These are phyloP conservation scores for Coemansia sp. DNA, from an alignment of 371 early-diverging fungal genomes.

Conservation along the genomic window DNA sequence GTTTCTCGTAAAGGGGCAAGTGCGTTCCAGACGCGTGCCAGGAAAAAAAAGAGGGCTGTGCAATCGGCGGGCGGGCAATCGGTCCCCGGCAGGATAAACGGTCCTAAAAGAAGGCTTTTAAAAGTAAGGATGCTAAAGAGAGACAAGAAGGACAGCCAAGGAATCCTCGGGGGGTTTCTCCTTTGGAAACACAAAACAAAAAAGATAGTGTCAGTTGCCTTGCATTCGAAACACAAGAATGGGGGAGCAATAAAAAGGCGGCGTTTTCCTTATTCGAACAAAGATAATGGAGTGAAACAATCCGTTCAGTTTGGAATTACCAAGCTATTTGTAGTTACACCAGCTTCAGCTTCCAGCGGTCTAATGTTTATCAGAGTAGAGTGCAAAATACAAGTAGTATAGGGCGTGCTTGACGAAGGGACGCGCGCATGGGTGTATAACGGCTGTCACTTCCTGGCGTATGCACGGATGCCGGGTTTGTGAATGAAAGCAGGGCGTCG, in stretches of 20 bases:
- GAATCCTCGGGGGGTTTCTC: background rate
- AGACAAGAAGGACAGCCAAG: background rate
- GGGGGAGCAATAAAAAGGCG: conserved; percentile 2
- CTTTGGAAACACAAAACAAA: conserved; percentile 1
- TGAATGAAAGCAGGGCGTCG: conserved; percentile 9
- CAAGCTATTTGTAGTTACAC: too few species aligned
- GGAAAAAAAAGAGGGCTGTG: background rate
- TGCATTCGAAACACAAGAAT: conserved; percentile 5
- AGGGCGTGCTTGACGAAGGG: too few species aligned
- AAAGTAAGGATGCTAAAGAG: background rate
- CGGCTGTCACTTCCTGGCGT: too few species aligned
- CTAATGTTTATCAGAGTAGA: too few species aligned
- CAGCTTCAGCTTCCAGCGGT: too few species aligned
- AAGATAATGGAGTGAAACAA: conserved; percentile 1
- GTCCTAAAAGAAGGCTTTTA: background rate
- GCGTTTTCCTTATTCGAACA: background rate
- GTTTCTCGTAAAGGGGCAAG: background rate
- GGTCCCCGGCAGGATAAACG: background rate
- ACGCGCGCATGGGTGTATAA: too few species aligned
- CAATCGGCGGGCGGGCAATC: background rate
- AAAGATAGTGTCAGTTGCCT: background rate
- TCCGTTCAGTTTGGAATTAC: background rate
- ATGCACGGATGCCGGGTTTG: conserved; percentile 5
- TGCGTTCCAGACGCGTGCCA: conserved; percentile 1
- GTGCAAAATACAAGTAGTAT: too few species aligned